phyloP scores from a whole-genome alignment of 352 stramenopile genomes.

The Pythium sukuiense region DNA sequence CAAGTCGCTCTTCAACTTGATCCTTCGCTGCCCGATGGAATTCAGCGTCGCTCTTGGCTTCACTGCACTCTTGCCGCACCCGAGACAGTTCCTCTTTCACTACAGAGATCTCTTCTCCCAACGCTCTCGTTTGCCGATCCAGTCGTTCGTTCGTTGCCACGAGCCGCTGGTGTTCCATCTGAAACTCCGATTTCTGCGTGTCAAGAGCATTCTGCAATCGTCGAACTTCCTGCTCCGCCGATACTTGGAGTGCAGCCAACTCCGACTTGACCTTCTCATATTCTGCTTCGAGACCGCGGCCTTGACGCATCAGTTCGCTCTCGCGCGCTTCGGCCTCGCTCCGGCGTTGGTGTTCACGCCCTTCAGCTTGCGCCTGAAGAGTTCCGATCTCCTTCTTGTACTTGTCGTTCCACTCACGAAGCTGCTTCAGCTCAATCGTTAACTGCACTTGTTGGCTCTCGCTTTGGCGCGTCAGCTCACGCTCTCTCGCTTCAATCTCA shows the following conservation, averaged over 20 bases:
- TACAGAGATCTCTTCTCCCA: slow-evolving; percentile 8
- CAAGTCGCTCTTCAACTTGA: slow-evolving; percentile 11
- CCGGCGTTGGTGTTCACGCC: slow-evolving; percentile 22
- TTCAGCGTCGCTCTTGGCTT: slow-evolving; percentile 20
- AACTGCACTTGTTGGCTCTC: background rate
- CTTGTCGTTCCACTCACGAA: slow-evolving; percentile 24
- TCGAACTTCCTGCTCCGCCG: slow-evolving; percentile 44
- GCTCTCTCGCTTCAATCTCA: background rate
- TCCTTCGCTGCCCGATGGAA: slow-evolving; percentile 12
- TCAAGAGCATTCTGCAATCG: slow-evolving; percentile 44
- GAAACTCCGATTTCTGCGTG: slow-evolving; percentile 29
- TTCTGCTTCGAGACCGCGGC: slow-evolving; percentile 31
- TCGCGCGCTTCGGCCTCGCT: slow-evolving; percentile 23
- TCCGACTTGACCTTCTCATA: slow-evolving; percentile 46
- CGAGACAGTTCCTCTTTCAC: slow-evolving; percentile 10
- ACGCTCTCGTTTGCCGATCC: slow-evolving; percentile 20
- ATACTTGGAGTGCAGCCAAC: slow-evolving; percentile 37
- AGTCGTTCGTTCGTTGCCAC: slow-evolving; percentile 27
- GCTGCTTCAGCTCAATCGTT: background rate
- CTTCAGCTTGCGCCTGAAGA: slow-evolving; percentile 19
- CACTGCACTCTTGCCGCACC: slow-evolving; percentile 12
- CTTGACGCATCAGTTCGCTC: slow-evolving; percentile 27
- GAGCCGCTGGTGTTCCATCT: slow-evolving; percentile 27
- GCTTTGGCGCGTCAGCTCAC: slow-evolving; percentile 7
- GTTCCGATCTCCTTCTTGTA: slow-evolving; percentile 28